These are phyloP conservation scores for Termitomyces sp. DNA, from an alignment of 768 basidiomycete genomes.

Conservation along the genomic window DNA sequence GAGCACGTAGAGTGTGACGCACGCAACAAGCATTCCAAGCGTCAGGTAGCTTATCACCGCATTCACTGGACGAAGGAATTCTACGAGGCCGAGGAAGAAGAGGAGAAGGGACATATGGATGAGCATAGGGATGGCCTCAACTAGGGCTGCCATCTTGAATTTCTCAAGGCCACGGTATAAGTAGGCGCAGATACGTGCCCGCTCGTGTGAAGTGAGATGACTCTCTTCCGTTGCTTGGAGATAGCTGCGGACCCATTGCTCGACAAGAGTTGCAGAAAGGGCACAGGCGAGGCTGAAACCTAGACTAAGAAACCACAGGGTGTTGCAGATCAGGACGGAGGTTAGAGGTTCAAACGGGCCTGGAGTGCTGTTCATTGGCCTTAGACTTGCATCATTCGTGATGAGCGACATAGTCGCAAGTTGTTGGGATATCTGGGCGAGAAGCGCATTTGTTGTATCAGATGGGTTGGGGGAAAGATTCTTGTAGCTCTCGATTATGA, in stretches of 20 bases:
- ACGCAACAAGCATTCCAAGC: conserved; percentile 25
- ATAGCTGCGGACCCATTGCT: conserved; percentile 28
- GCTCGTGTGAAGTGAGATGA: not conserved
- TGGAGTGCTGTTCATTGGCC: not conserved
- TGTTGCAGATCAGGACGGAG: conserved; percentile 32
- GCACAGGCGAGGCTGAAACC: conserved; percentile 37
- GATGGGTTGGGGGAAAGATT: not conserved
- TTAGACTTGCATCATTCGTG: not conserved
- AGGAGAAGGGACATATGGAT: conserved; percentile 47
- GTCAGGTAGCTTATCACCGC: conserved; percentile 16
- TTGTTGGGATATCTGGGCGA: not conserved
- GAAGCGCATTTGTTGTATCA: not conserved
- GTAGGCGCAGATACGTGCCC: not conserved
- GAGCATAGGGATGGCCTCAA: conserved; percentile 28
- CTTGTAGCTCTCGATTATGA: not conserved
- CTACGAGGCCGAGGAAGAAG: conserved; percentile 28
- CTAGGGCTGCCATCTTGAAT: not conserved
- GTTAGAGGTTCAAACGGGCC: not conserved
- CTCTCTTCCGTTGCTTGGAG: not conserved
- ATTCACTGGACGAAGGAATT: conserved; percentile 31
- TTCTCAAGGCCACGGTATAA: not conserved
- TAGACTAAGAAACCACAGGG: conserved; percentile 22
- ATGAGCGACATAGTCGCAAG: not conserved
- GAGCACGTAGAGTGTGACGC: conserved; percentile 25
- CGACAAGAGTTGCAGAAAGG: conserved; percentile 40